Base-by-base conservation (phyloP, 1,139 yeast genomes). In the Magnusiomyces sp. region DNA sequence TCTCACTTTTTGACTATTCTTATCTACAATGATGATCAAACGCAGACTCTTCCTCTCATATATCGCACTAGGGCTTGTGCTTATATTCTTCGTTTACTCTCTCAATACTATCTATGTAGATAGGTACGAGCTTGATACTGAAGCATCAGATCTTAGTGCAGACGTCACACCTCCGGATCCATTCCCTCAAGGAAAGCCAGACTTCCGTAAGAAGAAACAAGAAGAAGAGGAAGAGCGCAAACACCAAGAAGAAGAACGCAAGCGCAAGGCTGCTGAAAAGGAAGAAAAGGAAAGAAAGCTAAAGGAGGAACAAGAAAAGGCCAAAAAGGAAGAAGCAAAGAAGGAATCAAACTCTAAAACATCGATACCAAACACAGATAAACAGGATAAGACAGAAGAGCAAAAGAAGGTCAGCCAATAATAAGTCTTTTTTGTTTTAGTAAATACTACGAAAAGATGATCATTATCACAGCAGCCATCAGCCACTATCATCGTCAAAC, bases 111-210 rank as follows among this genome's bases (percentile, higher is more conserved):
- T 48, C 45, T 51, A 48, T 40, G 32, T 40, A 16, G 52, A 51
- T 13, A 39, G 46, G 4, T 51, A 46, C 40, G 54, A 51, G 16
- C 48, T 45, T 20, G 46, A 43, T 17, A 33, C 40, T 19, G 46
- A 19, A 9, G 14, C 40, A 10, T n/a, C 46, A 20, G 46, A 43
- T 32, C 27, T 43, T 10, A 17, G 32, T 11, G 38, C 27, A 5
- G 46, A 36, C n/a, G 46, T 49, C 23, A 50, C 47, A 31, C 50
- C 42, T 2, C 54, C 54, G 2, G 49, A 51, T 29, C 54, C 54
- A 14, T 51, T 51, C 43, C 54, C 54, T 20, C 48, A 48, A 36
- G 54, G 54, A 10, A 51, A 46, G 16, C 54, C 54, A 27, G 54
- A 51, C 43, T 45, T 48, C 13, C 46, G 54, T 16, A 40, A 42